phyloP scores from a whole-genome alignment of 805 yeast genomes.

The Nakazawaea wickerhamii region DNA sequence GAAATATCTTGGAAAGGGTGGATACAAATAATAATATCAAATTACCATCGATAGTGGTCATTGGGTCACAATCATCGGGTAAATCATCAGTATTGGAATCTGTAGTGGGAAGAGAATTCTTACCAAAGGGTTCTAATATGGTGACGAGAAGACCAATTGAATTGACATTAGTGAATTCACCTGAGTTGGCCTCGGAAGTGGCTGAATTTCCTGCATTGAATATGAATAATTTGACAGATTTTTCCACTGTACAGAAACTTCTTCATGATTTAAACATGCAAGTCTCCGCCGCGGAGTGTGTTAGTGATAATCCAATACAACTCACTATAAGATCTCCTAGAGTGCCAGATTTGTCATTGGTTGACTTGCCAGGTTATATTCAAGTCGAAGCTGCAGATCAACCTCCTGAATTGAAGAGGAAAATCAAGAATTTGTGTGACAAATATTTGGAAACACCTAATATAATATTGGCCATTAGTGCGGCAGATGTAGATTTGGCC shows the following conservation, averaged over 20 bases:
- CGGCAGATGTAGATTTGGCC: conserved; percentile 97
- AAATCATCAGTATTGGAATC: conserved; percentile 94
- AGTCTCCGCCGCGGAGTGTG: conserved; percentile 79
- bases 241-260: conserved; percentile 82
- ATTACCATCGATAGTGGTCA: conserved; percentile 91
- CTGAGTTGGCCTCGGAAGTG: conserved; percentile 68
- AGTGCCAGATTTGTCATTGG: conserved; percentile 89
- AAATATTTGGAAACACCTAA: conserved; percentile 87
- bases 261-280: conserved; percentile 87
- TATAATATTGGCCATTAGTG: conserved; percentile 89
- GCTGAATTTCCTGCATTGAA: conserved; percentile 94
- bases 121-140: conserved; percentile 97
- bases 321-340: conserved; percentile 82
- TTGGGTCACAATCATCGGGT: conserved; percentile 97
- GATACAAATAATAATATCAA: conserved; percentile 71
- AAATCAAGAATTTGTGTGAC: conserved; percentile 76
- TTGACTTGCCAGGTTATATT: conserved; percentile 96
- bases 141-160: conserved; percentile 98
- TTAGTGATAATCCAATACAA: conserved; percentile 91
- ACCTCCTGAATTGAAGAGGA: conserved; percentile 75
- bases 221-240: conserved; percentile 77
- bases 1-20: conserved; percentile 69
- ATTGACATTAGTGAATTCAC: conserved; percentile 83
- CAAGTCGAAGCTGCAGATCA: conserved; percentile 97
- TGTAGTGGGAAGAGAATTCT: conserved; percentile 95